These are phyloP conservation scores for Coleophoma crateriformis DNA, from an alignment of 2,329 filamentous ascomycete genomes.

Conservation along the genomic window DNA sequence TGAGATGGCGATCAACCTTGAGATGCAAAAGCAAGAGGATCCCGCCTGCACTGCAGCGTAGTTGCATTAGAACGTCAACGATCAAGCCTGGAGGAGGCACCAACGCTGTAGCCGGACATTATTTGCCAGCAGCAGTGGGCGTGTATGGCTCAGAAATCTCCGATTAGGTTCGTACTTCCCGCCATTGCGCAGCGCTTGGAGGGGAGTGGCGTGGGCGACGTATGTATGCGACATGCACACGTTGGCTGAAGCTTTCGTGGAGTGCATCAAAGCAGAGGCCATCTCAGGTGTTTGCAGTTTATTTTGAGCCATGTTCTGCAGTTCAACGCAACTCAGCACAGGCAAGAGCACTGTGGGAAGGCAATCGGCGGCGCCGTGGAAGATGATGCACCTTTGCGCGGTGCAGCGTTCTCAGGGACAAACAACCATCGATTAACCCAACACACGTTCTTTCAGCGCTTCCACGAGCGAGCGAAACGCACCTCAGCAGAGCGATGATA, in stretches of 20 bases:
- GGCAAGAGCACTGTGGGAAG: too few relatives aligned
- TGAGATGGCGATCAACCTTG: background rate
- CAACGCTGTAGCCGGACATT: conserved; percentile 17
- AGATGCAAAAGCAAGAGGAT: conserved; percentile 4
- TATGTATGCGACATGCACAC: conserved; percentile 11
- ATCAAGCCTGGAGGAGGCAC: conserved; percentile 18
- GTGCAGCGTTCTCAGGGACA: too few relatives aligned
- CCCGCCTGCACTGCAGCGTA: conserved; percentile 5
- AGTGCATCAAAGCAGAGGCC: too few relatives aligned
- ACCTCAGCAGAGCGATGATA: too few relatives aligned
- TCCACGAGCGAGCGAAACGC: too few relatives aligned
- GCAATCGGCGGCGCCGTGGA: too few relatives aligned
- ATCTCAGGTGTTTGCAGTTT: too few relatives aligned
- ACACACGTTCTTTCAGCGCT: too few relatives aligned
- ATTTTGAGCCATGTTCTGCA: too few relatives aligned
- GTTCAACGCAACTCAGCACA: too few relatives aligned
- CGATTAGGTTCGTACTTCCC: conserved; percentile 17
- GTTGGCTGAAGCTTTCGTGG: conserved; percentile 12
- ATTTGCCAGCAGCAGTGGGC: background rate
- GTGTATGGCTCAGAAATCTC: conserved; percentile 16
- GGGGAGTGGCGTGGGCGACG: conserved; percentile 5
- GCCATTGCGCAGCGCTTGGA: conserved; percentile 9
- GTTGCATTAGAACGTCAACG: conserved; percentile 7
- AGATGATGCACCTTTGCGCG: too few relatives aligned
- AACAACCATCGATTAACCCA: too few relatives aligned